Evolutionary conservation across 768 basidiomycete species (phyloP), one percentile per base, ranked within the genome.

Genomic region (Pleurotus tuoliensis): DNA sequence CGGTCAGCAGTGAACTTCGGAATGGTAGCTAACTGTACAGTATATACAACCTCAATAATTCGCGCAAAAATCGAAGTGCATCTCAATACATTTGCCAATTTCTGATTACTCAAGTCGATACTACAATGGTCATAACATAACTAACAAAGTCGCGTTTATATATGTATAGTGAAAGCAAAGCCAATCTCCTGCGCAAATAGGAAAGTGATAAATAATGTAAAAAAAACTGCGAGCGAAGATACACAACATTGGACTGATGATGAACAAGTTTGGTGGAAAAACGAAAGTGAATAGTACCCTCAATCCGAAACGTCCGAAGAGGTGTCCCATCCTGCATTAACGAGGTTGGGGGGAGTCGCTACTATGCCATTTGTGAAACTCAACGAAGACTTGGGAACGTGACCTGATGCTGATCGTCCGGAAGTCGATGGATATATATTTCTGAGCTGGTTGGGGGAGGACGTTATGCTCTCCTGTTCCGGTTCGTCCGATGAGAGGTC

Each of bases 271-370:
- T 9, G 30, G 30, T 3, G 30, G 30, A 43, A 25, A 16, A 24
- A 53, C 2, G 41, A 22, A 22, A 38, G 41, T 40, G 39, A 20
- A 47, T 47, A 25, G 39, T 6, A 53, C 38, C 37, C n/a, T 53
- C 39, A 53, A 9, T 53, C 51, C n/a, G 41, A 44, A 41, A 41
- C 18, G 22, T 58, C 58, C 22, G 60, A 61, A 46, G 25, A 58
- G 9, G 58, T 41, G 46, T 61, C 60, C 60, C 60, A 61, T 48
- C 60, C 82, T 34, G 81, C 81, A 55, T 79, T 75, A 59, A 81
- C 72, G 52, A 83, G 77, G 65, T 71, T 77, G 25, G 82, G 81
- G 20, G 76, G 77, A 20, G 77, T 72, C 43, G 70, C 70, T 58
- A 73, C 61, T 43, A 70, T 70, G 59, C 72, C 70, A 39, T 66